Evolutionary conservation across 148 eudicot species (phyloP), one percentile per base, ranked within the genome.

Genomic region (Rhododendron ferrugineum): DNA sequence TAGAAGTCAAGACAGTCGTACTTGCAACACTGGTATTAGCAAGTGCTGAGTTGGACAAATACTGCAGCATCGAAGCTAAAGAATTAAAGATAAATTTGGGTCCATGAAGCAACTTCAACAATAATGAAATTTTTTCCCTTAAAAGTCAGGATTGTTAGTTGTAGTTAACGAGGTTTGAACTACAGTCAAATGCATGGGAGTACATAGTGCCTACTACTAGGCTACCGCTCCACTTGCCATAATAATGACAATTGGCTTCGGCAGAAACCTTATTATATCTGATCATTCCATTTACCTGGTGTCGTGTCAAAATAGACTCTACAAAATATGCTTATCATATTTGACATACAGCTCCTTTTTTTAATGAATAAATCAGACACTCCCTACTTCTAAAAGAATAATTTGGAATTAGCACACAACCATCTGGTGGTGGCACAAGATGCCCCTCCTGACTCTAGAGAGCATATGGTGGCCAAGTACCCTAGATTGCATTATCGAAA

Each of bases 1-100:
- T 90, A 49, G 92, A 90, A 47, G 88, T 85, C 87, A 90, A 79
- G 58, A 90, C 87, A 15, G 90, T 90, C 76, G 86, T 87, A 82
- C 92, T 90, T 34, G 90, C 89, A 78, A 90, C 90, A 64, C 89
- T 90, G 64, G 90, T 90, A 81, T 90, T 89, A 84, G 92, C 92
- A 58, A 90, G 77, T 68, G 92, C 90, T 37, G 86, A 90, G 82
- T 90, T 90, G 15, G 90, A 88, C 50, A 88, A 79, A 81, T 88
- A 88, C 92, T 90, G 90, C 90, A 81, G 83, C 32, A 87, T 28
- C 23, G 50, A 80, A 70, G n/a, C 13, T 13, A 4, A 40, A 77
- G 26, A 70, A 20, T 46, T 5, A 81, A 81, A 46, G 16, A 42
- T 15, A 70, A 62, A 46, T 34, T 83, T 14, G 44, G n/a, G 44